Percentiles rank a stretch among this genome's conserved stretches.
Evolutionary conservation across 345 rosid species (phyloP).

Genomic region (Lepidium africanum): DNA sequence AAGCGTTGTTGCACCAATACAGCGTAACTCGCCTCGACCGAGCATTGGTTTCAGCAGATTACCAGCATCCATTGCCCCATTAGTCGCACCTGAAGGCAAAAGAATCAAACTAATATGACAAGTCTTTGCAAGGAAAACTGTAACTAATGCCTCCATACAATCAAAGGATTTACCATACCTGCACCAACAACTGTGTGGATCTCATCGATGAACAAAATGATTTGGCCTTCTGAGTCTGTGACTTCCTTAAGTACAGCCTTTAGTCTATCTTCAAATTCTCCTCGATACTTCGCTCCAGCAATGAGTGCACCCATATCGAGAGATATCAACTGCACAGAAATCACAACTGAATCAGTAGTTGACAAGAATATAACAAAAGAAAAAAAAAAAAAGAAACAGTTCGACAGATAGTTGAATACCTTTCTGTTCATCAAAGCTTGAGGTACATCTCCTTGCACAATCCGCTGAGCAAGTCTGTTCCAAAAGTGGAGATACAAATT

Average conservation of each 20-base stretch:
- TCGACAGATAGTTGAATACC: constrained; percentile 31
- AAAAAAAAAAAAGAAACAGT: neutral
- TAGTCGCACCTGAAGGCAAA: constrained; percentile 78
- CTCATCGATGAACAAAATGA: constrained; percentile 89
- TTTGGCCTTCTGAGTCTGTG: constrained; percentile 94
- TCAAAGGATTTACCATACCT: constrained; percentile 38
- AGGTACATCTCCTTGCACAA: constrained; percentile 98
- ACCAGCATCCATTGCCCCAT: constrained; percentile 99
- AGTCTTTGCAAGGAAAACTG: neutral
- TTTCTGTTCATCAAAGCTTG: constrained; percentile 95
- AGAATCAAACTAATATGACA: neutral
- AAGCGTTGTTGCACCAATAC: constrained; percentile 95
- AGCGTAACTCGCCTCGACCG: constrained; percentile 93
- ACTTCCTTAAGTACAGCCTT: constrained; percentile 97
- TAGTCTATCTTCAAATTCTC: constrained; percentile 97
- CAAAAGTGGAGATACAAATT: constrained; percentile 4
- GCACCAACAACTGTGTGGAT: constrained; percentile 99
- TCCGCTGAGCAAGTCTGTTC: constrained; percentile 95
- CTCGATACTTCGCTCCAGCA: constrained; percentile 97
- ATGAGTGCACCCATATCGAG: constrained; percentile 99
- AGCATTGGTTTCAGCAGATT: constrained; percentile 98
- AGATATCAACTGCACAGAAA: constrained; percentile 65
- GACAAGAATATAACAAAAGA: neutral
- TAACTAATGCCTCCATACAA: neutral
- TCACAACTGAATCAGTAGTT: neutral